A percentile compares a stretch with the other conserved stretches of the same genome.
These are phyloP conservation scores for Blastomyces gilchristii DNA, from an alignment of 2,329 filamentous ascomycete species.

Conservation along the genomic window DNA sequence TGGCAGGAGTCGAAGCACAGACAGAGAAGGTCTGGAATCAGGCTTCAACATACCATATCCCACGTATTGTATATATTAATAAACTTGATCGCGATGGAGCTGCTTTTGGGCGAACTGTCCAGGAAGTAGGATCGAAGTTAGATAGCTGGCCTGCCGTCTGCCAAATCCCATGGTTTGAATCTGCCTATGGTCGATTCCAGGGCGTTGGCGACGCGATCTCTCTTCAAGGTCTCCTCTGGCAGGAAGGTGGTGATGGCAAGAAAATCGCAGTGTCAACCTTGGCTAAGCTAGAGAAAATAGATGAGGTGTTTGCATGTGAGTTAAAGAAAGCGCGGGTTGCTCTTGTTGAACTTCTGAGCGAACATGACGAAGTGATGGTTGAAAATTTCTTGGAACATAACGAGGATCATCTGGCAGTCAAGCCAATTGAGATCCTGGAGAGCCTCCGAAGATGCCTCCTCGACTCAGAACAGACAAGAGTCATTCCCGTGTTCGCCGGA, in stretches of 20 bases:
- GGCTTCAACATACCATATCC: slow-evolving; percentile 74
- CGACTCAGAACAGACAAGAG: slow-evolving; percentile 52
- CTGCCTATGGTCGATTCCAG: slow-evolving; percentile 59
- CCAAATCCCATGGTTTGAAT: slow-evolving; percentile 89
- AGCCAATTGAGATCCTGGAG: slow-evolving; percentile 55
- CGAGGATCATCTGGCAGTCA: slow-evolving; percentile 59
- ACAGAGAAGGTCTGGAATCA: slow-evolving; percentile 95
- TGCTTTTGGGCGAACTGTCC: slow-evolving; percentile 71
- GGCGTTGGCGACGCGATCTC: slow-evolving; percentile 79
- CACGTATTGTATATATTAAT: slow-evolving; percentile 71
- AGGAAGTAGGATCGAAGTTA: slow-evolving; percentile 70
- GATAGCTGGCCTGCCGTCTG: slow-evolving; percentile 82
- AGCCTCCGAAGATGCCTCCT: slow-evolving; percentile 65
- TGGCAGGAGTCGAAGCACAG: slow-evolving; percentile 90
- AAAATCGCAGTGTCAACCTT: slow-evolving; percentile 47
- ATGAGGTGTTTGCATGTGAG: slow-evolving; percentile 50
- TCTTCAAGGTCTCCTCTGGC: slow-evolving; percentile 65
- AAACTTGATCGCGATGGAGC: slow-evolving; percentile 78
- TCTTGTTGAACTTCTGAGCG: slow-evolving; percentile 73
- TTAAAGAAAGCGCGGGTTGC: slow-evolving; percentile 64
- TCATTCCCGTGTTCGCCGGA: slow-evolving; percentile 81
- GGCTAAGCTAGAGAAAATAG: slow-evolving; percentile 41
- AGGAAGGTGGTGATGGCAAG: slow-evolving; percentile 55
- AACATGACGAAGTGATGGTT: slow-evolving; percentile 77
- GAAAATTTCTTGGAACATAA: slow-evolving; percentile 72